Conservation (phyloP, 2,329 filamentous ascomycete species). For the Hypoxylon sp. region DNA sequence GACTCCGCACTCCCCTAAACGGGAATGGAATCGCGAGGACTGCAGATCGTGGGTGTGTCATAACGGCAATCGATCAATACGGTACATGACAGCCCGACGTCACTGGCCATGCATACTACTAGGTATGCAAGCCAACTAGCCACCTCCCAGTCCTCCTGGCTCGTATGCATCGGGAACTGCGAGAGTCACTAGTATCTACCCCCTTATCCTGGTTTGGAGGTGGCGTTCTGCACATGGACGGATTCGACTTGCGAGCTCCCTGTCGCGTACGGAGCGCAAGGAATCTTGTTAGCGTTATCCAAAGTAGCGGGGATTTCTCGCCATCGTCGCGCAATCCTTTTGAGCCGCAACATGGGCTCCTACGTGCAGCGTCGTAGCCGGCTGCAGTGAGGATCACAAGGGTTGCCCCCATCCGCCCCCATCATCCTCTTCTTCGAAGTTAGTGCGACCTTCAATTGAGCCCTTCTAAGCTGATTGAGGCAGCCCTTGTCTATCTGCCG, state of each 20-base stretch:
- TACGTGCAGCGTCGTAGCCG: slow-evolving; percentile 31
- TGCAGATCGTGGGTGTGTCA: slow-evolving; percentile 9
- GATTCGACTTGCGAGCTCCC: slow-evolving; percentile 8
- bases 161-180: slow-evolving; percentile 10
- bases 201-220: slow-evolving; percentile 15
- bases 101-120: slow-evolving; percentile 35
- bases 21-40: slow-evolving; percentile 9
- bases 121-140: slow-evolving; percentile 39
- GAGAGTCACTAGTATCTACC: slow-evolving; percentile 10
- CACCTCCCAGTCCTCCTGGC: slow-evolving; percentile 10
- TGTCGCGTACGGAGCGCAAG: background rate
- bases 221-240: slow-evolving; percentile 33
- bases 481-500: background rate
- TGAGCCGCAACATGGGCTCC: slow-evolving; percentile 31
- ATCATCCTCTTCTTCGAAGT: slow-evolving; percentile 9
- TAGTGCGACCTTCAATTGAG: slow-evolving; percentile 14
- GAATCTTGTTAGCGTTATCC: background rate
- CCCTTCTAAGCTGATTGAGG: slow-evolving; percentile 17
- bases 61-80: slow-evolving; percentile 13
- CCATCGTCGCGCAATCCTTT: slow-evolving; percentile 18
- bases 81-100: slow-evolving; percentile 27
- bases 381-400: slow-evolving; percentile 27
- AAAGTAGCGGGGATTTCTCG: background rate
- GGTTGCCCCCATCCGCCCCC: slow-evolving; percentile 7
- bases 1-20: slow-evolving; percentile 6